A percentile compares a stretch with the other conserved stretches of the same genome.
Evolutionary conservation across 1,284 basidiomycete genomes (phyloP).

Genomic region (Peniophora sp.): DNA sequence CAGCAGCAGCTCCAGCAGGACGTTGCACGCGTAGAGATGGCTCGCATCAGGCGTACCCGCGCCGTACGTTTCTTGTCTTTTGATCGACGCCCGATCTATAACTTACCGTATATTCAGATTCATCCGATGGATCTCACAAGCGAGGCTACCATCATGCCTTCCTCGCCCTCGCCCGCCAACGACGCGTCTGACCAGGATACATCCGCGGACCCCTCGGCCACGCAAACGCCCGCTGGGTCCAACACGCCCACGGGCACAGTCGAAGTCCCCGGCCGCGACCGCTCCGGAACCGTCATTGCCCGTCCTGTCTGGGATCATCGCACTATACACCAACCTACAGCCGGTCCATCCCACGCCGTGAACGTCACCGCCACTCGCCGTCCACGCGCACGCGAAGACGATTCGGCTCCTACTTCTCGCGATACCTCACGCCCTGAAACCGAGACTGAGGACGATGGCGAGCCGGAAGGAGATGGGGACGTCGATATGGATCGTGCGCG

Average conservation of each 20-base stretch:
- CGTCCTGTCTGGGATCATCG: constrained; percentile 49
- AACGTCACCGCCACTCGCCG: constrained; percentile 19
- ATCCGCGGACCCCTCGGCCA: constrained; percentile 50
- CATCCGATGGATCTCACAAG: constrained; percentile 21
- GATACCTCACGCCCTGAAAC: constrained; percentile 58
- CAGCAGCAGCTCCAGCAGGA: constrained; percentile 30
- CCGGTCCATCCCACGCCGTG: too few relatives aligned
- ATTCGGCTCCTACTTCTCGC: constrained; percentile 44
- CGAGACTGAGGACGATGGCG: constrained; percentile 67
- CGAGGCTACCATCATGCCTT: constrained; percentile 6
- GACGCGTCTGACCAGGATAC: constrained; percentile 40
- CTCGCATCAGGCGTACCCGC: constrained; percentile 6
- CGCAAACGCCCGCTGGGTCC: constrained; percentile 48
- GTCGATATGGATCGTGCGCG: constrained; percentile 23
- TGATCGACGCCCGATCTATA: neutral
- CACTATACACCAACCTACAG: too few relatives aligned
- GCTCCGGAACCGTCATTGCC: constrained; percentile 69
- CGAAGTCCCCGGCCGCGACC: constrained; percentile 48
- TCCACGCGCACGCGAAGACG: constrained; percentile 16
- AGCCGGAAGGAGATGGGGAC: constrained; percentile 47
- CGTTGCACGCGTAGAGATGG: constrained; percentile 7
- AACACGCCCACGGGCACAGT: constrained; percentile 54
- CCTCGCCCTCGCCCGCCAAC: constrained; percentile 18
- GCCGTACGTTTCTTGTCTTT: neutral
- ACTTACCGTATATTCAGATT: constrained; percentile 10